phyloP scores from a whole-genome alignment of 1,284 basidiomycete genomes.

The Lignosus rhinocerotis region DNA sequence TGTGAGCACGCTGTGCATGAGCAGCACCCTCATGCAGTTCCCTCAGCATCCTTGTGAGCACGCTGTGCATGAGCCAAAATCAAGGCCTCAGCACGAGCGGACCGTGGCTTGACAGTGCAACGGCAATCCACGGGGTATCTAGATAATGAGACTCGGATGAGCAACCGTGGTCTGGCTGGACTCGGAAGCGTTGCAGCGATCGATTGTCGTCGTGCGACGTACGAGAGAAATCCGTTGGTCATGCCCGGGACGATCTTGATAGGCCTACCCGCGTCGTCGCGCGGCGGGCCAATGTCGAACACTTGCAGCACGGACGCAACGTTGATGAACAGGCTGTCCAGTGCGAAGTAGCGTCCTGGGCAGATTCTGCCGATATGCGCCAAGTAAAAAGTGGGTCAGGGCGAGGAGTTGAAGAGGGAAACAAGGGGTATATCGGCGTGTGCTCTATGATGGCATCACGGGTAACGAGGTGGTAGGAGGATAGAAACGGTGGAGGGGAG shows the following conservation, averaged over 20 bases:
- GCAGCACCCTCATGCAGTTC: not conserved
- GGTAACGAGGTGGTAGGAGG: no score
- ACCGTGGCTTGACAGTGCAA: constrained; percentile 13
- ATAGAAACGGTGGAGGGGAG: no score
- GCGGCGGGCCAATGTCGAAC: constrained; percentile 21
- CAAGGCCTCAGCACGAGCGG: constrained; percentile 1
- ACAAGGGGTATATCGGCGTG: no score
- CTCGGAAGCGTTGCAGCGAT: not conserved
- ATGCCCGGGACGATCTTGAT: not conserved
- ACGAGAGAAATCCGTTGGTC: constrained; percentile 5
- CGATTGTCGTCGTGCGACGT: not conserved
- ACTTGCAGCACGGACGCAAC: constrained; percentile 21
- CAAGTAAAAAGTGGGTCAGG: no score
- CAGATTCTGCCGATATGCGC: not conserved
- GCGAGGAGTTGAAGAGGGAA: no score
- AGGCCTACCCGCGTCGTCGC: not conserved
- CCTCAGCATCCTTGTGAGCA: not conserved
- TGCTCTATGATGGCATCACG: no score
- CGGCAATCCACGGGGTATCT: constrained; percentile 5
- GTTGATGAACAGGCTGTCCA: constrained; percentile 7
- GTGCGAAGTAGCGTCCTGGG: constrained; percentile 8
- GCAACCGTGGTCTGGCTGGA: not conserved
- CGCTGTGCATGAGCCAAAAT: not conserved
- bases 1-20: not conserved
- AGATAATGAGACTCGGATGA: not conserved